Conservation (phyloP, 306 rosid species). For the Cicer judaicum region DNA sequence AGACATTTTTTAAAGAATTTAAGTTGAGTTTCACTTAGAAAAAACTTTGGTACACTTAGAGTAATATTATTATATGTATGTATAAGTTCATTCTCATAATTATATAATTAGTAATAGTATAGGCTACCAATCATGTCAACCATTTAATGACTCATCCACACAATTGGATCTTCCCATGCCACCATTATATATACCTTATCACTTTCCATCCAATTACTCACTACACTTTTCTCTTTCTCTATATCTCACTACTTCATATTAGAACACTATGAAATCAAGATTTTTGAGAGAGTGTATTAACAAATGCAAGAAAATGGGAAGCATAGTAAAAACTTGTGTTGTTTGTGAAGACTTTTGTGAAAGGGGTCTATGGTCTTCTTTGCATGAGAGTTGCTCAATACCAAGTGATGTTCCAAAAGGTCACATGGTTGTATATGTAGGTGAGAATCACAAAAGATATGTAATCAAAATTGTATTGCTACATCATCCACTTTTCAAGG, state of each 20-base stretch:
- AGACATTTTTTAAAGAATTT: background rate
- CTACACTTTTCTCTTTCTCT: conserved; percentile 38
- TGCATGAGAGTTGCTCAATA: conserved; percentile 60
- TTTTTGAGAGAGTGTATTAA: conserved; percentile 62
- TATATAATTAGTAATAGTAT: conserved; percentile 20
- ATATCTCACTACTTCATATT: background rate
- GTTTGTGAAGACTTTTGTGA: conserved; percentile 60
- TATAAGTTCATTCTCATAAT: conserved; percentile 35
- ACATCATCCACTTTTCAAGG: conserved; percentile 83
- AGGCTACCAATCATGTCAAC: conserved; percentile 62
- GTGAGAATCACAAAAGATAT: conserved; percentile 74
- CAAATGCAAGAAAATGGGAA: conserved; percentile 80
- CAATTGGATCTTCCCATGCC: conserved; percentile 48
- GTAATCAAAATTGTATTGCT: conserved; percentile 71
- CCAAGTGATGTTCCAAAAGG: conserved; percentile 97
- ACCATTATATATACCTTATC: conserved; percentile 64
- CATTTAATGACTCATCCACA: conserved; percentile 62
- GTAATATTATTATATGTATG: background rate
- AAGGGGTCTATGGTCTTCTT: conserved; percentile 58
- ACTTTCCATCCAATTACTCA: conserved; percentile 46
- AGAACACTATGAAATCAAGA: conserved; percentile 48
- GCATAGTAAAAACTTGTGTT: conserved; percentile 52
- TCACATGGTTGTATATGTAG: conserved; percentile 87
- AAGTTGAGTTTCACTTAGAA: background rate
- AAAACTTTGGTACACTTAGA: background rate